Percentiles rank a stretch among this genome's conserved stretches.
These are phyloP conservation scores for Misopates orontium DNA, from an alignment of 257 asterid genomes.

Conservation along the genomic window DNA sequence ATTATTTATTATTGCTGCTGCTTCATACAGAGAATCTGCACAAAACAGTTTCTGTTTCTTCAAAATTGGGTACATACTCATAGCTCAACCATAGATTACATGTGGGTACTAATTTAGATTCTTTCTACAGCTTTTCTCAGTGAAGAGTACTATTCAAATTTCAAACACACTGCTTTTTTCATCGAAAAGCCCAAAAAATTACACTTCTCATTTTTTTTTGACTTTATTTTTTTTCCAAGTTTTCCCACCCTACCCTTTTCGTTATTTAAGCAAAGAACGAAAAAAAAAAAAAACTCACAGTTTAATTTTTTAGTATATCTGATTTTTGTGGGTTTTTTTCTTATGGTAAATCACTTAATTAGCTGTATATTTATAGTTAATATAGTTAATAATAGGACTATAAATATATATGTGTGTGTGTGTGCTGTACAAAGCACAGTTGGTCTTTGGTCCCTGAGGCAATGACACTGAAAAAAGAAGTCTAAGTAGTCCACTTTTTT, in stretches of 20 bases:
- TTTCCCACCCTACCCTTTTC: no score
- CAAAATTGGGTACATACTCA: background rate
- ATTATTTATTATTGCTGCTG: no score
- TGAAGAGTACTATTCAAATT: no score
- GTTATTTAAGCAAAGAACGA: no score
- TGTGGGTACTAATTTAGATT: slow-evolving; percentile 30
- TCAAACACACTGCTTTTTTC: no score
- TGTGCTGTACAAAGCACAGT: slow-evolving; percentile 33
- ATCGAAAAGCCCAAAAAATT: no score
- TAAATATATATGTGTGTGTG: slow-evolving; percentile 18
- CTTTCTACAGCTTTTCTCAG: slow-evolving; percentile 9
- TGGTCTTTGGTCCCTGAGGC: slow-evolving; percentile 33
- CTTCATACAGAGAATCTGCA: slow-evolving; percentile 18
- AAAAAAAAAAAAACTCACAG: background rate
- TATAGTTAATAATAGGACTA: background rate
- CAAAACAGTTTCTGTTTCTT: background rate
- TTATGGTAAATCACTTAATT: background rate
- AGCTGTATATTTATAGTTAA: background rate
- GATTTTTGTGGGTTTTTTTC: background rate
- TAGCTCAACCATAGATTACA: no score
- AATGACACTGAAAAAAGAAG: slow-evolving; percentile 58
- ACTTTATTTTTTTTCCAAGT: no score
- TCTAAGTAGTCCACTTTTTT: slow-evolving; percentile 50
- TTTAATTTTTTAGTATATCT: slow-evolving; percentile 19
- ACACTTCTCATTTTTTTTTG: no score